phyloP scores from a whole-genome alignment of 306 rosid species.

The Quercus cerris region DNA sequence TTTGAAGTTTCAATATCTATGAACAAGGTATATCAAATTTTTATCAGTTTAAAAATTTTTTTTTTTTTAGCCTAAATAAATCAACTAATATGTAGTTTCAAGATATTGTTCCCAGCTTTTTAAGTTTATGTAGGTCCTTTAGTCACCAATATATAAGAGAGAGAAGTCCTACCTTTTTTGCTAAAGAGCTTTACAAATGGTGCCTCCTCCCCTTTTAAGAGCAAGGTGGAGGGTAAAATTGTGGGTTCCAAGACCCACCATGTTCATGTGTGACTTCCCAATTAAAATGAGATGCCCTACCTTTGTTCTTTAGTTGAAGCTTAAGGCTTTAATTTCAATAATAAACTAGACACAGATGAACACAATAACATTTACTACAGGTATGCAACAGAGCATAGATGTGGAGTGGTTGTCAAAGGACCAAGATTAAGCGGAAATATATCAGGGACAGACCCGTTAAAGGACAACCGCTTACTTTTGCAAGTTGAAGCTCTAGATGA shows the following conservation, averaged over 20 bases:
- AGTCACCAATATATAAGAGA: neutral
- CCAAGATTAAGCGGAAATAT: conserved; percentile 89
- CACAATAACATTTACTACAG: conserved; percentile 29
- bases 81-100: neutral
- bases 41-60: neutral
- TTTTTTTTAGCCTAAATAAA: neutral
- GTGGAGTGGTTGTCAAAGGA: conserved; percentile 96
- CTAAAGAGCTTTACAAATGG: too few species aligned
- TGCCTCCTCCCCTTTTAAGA: too few species aligned
- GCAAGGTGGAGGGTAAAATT: neutral
- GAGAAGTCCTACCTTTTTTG: neutral
- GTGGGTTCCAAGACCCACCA: too few species aligned
- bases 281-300: neutral
- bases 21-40: neutral
- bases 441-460: conserved; percentile 92
- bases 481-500: conserved; percentile 86
- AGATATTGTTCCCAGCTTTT: neutral
- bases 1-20: neutral
- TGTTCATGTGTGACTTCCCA: too few species aligned
- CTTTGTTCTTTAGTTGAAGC: neutral
- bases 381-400: conserved; percentile 98
- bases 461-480: conserved; percentile 89
- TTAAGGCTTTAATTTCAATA: neutral
- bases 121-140: neutral
- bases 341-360: neutral